A percentile compares a stretch with the other conserved stretches of the same genome.
Conservation (phyloP, 2,329 filamentous ascomycete species). For the Calonectria pteridis region DNA sequence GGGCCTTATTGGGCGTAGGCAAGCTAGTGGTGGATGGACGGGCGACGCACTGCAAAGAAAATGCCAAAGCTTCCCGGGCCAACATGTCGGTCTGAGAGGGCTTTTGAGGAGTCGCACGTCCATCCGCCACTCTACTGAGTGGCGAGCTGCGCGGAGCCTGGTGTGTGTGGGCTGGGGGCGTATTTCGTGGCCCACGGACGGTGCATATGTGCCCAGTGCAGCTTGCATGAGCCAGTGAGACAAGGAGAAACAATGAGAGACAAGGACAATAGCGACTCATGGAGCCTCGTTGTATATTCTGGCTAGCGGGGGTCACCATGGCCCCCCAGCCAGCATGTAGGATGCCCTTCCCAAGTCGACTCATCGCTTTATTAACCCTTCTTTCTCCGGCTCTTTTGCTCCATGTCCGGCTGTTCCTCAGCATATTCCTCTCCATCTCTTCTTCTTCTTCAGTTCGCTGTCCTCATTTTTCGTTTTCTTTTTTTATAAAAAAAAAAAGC, state of each 20-base stretch:
- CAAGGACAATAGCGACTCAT: background rate
- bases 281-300: slow-evolving; percentile 14
- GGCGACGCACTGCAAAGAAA: background rate
- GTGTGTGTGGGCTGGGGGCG: slow-evolving; percentile 5
- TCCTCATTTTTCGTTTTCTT: no score
- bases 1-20: background rate
- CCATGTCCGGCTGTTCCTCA: background rate
- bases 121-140: background rate
- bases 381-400: background rate
- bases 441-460: background rate
- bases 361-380: background rate
- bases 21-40: background rate
- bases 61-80: background rate
- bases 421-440: background rate
- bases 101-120: background rate
- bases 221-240: slow-evolving; percentile 3
- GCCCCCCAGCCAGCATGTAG: background rate
- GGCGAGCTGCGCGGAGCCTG: background rate
- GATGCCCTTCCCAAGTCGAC: background rate
- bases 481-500: no score
- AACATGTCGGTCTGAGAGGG: background rate
- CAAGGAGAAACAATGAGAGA: background rate
- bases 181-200: background rate
- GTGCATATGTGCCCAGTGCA: slow-evolving; percentile 5
- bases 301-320: background rate